A percentile compares a stretch with the other conserved stretches of the same genome.
phyloP scores from a whole-genome alignment of 352 stramenopile genomes.

The Globisporangium iwayamae region DNA sequence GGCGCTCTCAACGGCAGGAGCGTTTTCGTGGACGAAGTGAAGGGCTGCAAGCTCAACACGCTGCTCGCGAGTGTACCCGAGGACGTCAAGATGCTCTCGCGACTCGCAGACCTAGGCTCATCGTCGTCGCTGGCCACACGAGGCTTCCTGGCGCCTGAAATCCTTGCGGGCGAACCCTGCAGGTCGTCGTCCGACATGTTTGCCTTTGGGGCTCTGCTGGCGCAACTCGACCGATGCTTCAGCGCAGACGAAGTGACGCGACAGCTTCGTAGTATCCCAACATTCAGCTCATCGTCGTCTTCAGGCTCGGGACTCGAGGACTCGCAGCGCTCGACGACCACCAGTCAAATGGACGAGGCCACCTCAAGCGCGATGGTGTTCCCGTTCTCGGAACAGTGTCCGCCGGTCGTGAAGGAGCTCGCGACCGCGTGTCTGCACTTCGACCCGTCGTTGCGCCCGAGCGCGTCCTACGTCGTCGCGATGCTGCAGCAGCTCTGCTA shows the following conservation, averaged over 20 bases:
- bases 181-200: slow-evolving; percentile 67
- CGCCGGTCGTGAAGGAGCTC: slow-evolving; percentile 47
- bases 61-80: slow-evolving; percentile 59
- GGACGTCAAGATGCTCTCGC: slow-evolving; percentile 20
- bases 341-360: slow-evolving; percentile 19
- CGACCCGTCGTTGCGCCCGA: slow-evolving; percentile 66
- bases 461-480: slow-evolving; percentile 67
- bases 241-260: slow-evolving; percentile 63
- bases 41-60: slow-evolving; percentile 79
- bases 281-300: not conserved
- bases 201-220: slow-evolving; percentile 63
- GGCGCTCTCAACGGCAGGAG: slow-evolving; percentile 62
- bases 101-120: slow-evolving; percentile 11
- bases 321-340: slow-evolving; percentile 29
- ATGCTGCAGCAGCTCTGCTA: slow-evolving; percentile 47
- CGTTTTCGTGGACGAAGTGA: slow-evolving; percentile 66
- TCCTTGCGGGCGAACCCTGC: slow-evolving; percentile 40
- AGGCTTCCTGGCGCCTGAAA: slow-evolving; percentile 54
- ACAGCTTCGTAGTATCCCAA: slow-evolving; percentile 36
- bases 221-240: slow-evolving; percentile 53
- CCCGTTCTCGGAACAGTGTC: slow-evolving; percentile 66
- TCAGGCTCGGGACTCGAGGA: slow-evolving; percentile 24
- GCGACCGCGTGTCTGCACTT: slow-evolving; percentile 63
- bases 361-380: slow-evolving; percentile 55
- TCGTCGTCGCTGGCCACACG: not conserved